Evolutionary conservation across 495 filamentous ascomycete species (phyloP).

Genomic region (Clavariopsis aquatica): DNA sequence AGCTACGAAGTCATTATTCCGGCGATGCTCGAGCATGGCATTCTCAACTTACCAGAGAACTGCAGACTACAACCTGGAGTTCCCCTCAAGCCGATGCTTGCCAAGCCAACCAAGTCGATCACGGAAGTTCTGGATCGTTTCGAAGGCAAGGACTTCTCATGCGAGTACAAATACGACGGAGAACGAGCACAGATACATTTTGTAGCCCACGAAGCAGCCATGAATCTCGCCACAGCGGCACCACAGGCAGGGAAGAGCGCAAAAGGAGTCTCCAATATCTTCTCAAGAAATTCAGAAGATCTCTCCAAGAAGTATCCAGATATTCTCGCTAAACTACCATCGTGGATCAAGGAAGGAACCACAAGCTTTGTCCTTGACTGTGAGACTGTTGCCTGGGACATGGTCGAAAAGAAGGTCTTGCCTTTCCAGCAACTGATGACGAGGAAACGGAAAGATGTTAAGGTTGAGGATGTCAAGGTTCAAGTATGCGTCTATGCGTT

Average conservation of each 20-base stretch:
- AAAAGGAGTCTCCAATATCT: slow-evolving; percentile 79
- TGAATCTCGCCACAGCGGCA: slow-evolving; percentile 59
- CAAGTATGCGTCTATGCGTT: slow-evolving; percentile 98
- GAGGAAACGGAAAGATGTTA: slow-evolving; percentile 94
- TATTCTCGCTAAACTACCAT: slow-evolving; percentile 79
- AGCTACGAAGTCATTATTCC: slow-evolving; percentile 96
- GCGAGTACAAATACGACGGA: slow-evolving; percentile 98
- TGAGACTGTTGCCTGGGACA: slow-evolving; percentile 98
- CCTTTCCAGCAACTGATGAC: slow-evolving; percentile 99
- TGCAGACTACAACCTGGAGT: slow-evolving; percentile 95
- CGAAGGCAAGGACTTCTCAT: slow-evolving; percentile 92
- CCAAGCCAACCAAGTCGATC: slow-evolving; percentile 98
- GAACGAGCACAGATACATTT: slow-evolving; percentile 97
- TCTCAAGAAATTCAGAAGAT: slow-evolving; percentile 95
- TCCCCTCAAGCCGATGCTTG: slow-evolving; percentile 97
- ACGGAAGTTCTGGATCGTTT: slow-evolving; percentile 97
- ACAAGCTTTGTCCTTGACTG: slow-evolving; percentile 96
- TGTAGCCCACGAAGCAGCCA: slow-evolving; percentile 75
- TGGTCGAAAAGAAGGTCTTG: slow-evolving; percentile 84
- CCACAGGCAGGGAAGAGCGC: slow-evolving; percentile 59
- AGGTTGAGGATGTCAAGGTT: slow-evolving; percentile 93
- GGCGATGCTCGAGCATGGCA: slow-evolving; percentile 79
- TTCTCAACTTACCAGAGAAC: slow-evolving; percentile 73
- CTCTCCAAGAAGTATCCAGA: slow-evolving; percentile 97
- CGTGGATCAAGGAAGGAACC: slow-evolving; percentile 85